phyloP scores from a whole-genome alignment of 768 basidiomycete genomes.

The Russula vinacea region DNA sequence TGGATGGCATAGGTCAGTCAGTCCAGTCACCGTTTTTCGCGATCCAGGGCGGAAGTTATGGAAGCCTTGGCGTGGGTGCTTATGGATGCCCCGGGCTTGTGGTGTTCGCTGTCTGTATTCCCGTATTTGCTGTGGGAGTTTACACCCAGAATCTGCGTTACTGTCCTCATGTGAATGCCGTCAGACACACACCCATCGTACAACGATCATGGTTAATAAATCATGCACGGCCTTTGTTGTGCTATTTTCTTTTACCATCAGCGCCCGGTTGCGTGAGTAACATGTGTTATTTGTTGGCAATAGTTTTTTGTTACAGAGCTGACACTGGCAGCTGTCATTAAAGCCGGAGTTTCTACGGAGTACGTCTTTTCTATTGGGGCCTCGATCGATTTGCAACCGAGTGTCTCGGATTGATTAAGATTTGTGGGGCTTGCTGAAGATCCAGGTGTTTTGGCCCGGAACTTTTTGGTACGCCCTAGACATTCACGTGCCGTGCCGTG shows the following conservation, averaged over 20 bases:
- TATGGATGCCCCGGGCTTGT: slow-evolving; percentile 70
- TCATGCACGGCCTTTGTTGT: slow-evolving; percentile 56
- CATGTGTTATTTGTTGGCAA: not conserved
- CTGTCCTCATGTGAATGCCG: slow-evolving; percentile 16
- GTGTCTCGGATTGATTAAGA: slow-evolving; percentile 37
- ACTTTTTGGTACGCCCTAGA: slow-evolving; percentile 53
- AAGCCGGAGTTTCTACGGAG: slow-evolving; percentile 88
- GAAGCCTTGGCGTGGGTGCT: slow-evolving; percentile 73
- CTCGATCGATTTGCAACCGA: slow-evolving; percentile 13
- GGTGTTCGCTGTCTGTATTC: slow-evolving; percentile 73
- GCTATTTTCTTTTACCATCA: slow-evolving; percentile 79
- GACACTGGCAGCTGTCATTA: slow-evolving; percentile 69
- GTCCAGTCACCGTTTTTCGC: slow-evolving; percentile 15
- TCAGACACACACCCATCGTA: slow-evolving; percentile 72
- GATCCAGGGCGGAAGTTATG: slow-evolving; percentile 1
- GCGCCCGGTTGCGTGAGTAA: slow-evolving; percentile 62
- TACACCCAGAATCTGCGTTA: not conserved
- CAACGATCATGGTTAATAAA: slow-evolving; percentile 75
- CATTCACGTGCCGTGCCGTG: slow-evolving; percentile 1
- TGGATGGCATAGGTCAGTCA: slow-evolving; percentile 70
- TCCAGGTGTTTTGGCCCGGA: slow-evolving; percentile 74
- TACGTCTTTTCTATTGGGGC: slow-evolving; percentile 33
- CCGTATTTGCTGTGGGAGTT: slow-evolving; percentile 67
- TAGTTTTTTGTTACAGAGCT: slow-evolving; percentile 45
- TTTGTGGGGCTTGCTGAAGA: slow-evolving; percentile 86